Percentiles rank a stretch among this genome's conserved stretches.
Evolutionary conservation across 257 asterid species (phyloP).

Genomic region (Buddleja alternifolia): DNA sequence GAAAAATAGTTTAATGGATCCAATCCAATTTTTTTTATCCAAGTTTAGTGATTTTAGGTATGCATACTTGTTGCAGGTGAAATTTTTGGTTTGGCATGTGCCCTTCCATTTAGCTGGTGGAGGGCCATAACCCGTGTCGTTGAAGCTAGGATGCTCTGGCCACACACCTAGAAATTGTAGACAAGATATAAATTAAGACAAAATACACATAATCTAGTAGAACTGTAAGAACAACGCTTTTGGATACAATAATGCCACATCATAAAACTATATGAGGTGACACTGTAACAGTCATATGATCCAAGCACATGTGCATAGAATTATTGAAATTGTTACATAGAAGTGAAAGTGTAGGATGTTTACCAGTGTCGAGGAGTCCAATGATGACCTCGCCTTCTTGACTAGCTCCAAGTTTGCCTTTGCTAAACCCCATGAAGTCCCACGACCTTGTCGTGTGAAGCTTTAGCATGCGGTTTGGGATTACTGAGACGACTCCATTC

Average conservation of each 20-base stretch:
- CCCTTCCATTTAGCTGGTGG: conserved; percentile 57
- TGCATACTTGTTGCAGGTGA: conserved; percentile 54
- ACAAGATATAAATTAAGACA: no score
- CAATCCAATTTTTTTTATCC: no score
- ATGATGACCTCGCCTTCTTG: conserved; percentile 44
- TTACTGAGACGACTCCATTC: conserved; percentile 56
- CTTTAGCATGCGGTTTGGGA: conserved; percentile 37
- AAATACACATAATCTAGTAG: no score
- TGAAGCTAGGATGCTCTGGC: conserved; percentile 54
- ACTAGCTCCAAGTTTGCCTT: conserved; percentile 30
- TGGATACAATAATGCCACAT: no score
- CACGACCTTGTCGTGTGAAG: conserved; percentile 61
- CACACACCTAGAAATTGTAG: conserved; percentile 34
- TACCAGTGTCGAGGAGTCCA: conserved; percentile 54
- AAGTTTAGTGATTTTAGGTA: no score
- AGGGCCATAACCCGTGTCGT: conserved; percentile 39
- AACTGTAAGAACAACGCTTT: no score
- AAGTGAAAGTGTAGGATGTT: no score
- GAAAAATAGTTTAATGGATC: no score
- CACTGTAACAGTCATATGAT: no score
- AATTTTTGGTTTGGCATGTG: conserved; percentile 40
- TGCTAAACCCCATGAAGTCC: conserved; percentile 48
- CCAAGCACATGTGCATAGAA: no score
- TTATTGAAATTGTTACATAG: no score
- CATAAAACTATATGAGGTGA: no score